Conservation (phyloP, 495 filamentous ascomycete genomes). For the Penicillium robsamsonii region DNA sequence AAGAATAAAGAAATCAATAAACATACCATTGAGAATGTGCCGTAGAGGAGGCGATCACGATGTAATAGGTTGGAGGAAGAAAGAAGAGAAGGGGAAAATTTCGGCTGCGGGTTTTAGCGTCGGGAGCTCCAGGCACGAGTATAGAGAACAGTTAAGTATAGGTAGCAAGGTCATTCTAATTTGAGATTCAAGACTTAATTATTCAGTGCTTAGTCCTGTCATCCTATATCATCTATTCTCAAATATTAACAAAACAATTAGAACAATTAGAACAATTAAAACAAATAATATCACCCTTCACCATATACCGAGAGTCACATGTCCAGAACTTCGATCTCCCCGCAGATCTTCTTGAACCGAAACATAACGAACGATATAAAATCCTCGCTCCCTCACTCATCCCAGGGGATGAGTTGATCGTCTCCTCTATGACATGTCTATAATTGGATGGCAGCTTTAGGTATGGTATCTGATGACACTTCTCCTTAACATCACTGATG, state of each 20-base stretch:
- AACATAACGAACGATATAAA: slow-evolving; percentile 18
- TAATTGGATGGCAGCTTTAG: slow-evolving; percentile 63
- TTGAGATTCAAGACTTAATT: not conserved
- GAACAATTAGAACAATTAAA: too few relatives aligned
- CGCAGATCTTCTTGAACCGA: slow-evolving; percentile 29
- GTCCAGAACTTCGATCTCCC: slow-evolving; percentile 22
- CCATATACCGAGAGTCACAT: slow-evolving; percentile 28
- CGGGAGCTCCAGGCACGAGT: slow-evolving; percentile 21
- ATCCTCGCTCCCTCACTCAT: slow-evolving; percentile 1
- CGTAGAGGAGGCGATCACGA: slow-evolving; percentile 29
- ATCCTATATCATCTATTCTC: not conserved
- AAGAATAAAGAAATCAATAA: not conserved
- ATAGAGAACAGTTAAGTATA: not conserved
- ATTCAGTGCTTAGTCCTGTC: not conserved
- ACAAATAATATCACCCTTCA: not conserved
- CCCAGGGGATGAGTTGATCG: slow-evolving; percentile 24
- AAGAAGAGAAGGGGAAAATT: slow-evolving; percentile 39
- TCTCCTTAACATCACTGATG: slow-evolving; percentile 22
- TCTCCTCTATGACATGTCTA: slow-evolving; percentile 37
- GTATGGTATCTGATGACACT: slow-evolving; percentile 35
- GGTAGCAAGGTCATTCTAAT: not conserved
- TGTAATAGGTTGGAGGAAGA: slow-evolving; percentile 25
- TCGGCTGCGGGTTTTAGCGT: slow-evolving; percentile 36
- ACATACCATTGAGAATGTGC: slow-evolving; percentile 34
- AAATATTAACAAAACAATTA: not conserved